Base-by-base conservation (phyloP, 2,329 filamentous ascomycete genomes). In the Aspergillus oerlinghausenensis region DNA sequence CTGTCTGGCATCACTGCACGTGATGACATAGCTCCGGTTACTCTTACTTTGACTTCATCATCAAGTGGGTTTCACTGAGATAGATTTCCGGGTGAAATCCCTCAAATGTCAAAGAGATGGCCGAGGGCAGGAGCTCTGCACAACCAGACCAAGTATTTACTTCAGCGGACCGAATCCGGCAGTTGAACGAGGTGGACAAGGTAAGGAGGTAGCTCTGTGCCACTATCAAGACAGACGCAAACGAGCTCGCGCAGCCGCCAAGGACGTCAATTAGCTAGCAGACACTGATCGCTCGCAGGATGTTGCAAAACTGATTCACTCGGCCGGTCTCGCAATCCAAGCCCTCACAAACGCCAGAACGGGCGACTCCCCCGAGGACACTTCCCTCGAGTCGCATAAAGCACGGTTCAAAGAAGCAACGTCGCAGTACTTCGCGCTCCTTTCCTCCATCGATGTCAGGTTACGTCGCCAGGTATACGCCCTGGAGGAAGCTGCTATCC, bases 401-500 rank as follows among this genome's bases (percentile, higher is more conserved):
- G 72, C 77, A 3, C 82, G 84, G 1, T 84, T 86, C 64, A 86
- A 82, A 82, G 62, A 74, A 40, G 73, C 80, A 32, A 77, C 77
- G 1, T 70, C 74, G 53, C 80, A 84, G 7, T 94, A 93, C 72
- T 86, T 94, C 62, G 80, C 81, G 0, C 86, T 86, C 1, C 79
- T 97, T 3, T 89, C 91, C 60, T 82, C 82, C 6, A 83, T 94
- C 51, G 87, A 90, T 67, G 88, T 92, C 10, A 80, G 84, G 49
- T 83, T 95, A 53, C 88, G 88, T 59, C 81, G 88, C 42, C 87
- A 92, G 69, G 87, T 92, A 49, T 86, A 88, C 70, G 90, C 88
- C 0, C 78, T 96, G 3, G 90, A 95, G 71, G 90, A 96, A 73
- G 89, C 88, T 0, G 84, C 85, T 43, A 89, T 95, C 60, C 84